These are phyloP conservation scores for Cryphonectria radicalis DNA, from an alignment of 2,329 filamentous ascomycete genomes.

Conservation along the genomic window DNA sequence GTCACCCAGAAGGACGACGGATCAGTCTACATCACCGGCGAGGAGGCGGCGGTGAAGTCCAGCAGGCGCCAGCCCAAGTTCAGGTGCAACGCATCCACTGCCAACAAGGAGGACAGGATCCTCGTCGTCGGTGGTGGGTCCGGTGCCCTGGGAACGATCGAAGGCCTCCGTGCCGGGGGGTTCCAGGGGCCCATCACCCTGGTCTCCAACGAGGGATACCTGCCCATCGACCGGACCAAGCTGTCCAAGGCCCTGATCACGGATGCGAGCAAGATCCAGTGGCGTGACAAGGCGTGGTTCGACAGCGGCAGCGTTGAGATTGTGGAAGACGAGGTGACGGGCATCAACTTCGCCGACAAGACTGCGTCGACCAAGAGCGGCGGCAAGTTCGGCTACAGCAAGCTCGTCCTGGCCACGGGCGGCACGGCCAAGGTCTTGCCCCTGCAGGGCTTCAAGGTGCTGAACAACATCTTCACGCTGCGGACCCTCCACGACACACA, in stretches of 20 bases:
- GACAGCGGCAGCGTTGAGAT: constrained; percentile 62
- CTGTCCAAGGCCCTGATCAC: constrained; percentile 90
- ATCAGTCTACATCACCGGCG: constrained; percentile 81
- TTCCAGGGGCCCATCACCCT: constrained; percentile 81
- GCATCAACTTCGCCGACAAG: constrained; percentile 76
- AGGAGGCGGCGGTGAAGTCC: constrained; percentile 76
- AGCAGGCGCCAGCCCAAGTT: constrained; percentile 75
- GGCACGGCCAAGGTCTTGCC: constrained; percentile 78
- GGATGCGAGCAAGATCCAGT: constrained; percentile 77
- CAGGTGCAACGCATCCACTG: constrained; percentile 60
- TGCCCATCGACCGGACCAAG: constrained; percentile 92
- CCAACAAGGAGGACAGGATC: constrained; percentile 64
- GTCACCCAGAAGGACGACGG: constrained; percentile 81
- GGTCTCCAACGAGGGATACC: constrained; percentile 81
- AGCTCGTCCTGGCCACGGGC: constrained; percentile 88
- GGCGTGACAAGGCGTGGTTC: constrained; percentile 79
- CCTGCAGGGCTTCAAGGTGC: constrained; percentile 81
- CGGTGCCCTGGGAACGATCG: constrained; percentile 78
- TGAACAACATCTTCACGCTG: constrained; percentile 86
- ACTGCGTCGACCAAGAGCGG: constrained; percentile 76
- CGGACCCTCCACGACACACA: constrained; percentile 78
- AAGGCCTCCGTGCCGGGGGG: constrained; percentile 80
- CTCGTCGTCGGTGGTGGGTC: constrained; percentile 90
- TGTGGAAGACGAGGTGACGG: constrained; percentile 67
- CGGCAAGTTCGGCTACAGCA: constrained; percentile 75